Conservation (phyloP, 139 green algal species). For the Trebouxia sp. region DNA sequence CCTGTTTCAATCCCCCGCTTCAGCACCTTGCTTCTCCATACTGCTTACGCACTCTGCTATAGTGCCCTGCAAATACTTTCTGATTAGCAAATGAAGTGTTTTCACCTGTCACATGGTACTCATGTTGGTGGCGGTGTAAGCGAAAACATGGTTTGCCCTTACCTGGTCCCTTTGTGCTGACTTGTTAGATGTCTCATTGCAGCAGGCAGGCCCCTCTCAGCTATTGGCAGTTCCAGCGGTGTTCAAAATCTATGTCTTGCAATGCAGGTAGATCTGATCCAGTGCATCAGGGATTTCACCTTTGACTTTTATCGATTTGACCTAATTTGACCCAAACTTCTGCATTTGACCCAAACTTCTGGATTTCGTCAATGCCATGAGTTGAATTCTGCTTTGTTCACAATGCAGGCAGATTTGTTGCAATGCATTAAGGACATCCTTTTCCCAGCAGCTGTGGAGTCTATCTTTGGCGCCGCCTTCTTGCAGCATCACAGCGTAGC, state of each 20-base stretch:
- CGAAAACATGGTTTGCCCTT: too few species aligned
- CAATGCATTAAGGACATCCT: slow-evolving; percentile 47
- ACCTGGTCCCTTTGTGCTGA: too few species aligned
- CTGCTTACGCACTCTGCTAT: too few species aligned
- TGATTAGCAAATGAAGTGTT: too few species aligned
- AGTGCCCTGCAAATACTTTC: too few species aligned
- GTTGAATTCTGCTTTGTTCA: not conserved
- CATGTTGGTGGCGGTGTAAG: too few species aligned
- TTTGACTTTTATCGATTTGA: not conserved
- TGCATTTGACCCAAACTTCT: not conserved
- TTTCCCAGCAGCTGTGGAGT: slow-evolving; percentile 49
- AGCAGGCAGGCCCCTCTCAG: too few species aligned
- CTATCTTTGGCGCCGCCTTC: slow-evolving; percentile 58
- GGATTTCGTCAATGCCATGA: too few species aligned
- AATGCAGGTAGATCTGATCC: not conserved
- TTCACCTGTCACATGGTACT: too few species aligned
- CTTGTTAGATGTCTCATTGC: too few species aligned
- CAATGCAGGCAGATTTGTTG: slow-evolving; percentile 63
- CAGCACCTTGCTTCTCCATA: too few species aligned
- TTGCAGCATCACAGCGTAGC: not conserved
- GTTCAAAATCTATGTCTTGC: not conserved
- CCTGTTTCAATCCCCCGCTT: not conserved
- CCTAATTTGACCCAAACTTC: not conserved
- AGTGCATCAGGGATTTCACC: not conserved
- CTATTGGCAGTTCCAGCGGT: too few species aligned